A percentile compares a stretch with the other conserved stretches of the same genome.
Conservation (phyloP, 2,329 filamentous ascomycete species). For the Pestalotiopsis fici region DNA sequence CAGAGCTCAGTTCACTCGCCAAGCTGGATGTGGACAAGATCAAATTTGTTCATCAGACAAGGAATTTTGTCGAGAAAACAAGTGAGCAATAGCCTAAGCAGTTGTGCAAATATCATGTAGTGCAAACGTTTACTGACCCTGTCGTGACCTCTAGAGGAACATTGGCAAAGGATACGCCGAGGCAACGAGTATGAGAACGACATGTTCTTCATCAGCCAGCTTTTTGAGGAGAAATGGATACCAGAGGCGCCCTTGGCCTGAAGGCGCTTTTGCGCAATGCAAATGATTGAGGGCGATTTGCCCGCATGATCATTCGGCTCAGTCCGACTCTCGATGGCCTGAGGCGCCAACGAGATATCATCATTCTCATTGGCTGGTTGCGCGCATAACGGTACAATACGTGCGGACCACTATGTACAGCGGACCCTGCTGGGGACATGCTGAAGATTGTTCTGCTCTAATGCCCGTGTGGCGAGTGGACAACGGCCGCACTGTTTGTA, state of each 20-base stretch:
- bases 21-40: constrained; percentile 49
- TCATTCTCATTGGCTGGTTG: neutral
- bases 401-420: neutral
- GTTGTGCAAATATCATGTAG: neutral
- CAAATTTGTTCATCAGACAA: constrained; percentile 49
- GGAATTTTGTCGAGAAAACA: constrained; percentile 41
- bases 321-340: neutral
- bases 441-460: neutral
- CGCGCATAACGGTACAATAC: constrained; percentile 6
- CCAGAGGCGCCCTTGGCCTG: constrained; percentile 37
- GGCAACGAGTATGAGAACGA: constrained; percentile 52
- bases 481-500: neutral
- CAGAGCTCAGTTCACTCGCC: constrained; percentile 52
- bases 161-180: constrained; percentile 48
- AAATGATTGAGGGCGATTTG: neutral
- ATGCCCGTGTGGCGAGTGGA: neutral
- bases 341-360: neutral
- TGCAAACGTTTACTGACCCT: neutral
- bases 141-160: constrained; percentile 26
- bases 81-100: constrained; percentile 35
- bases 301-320: neutral
- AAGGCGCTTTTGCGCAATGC: neutral
- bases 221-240: constrained; percentile 59
- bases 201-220: constrained; percentile 61
- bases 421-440: neutral